A percentile compares a stretch with the other conserved stretches of the same genome.
phyloP scores from a whole-genome alignment of 306 rosid species.

The Rosa chinensis region DNA sequence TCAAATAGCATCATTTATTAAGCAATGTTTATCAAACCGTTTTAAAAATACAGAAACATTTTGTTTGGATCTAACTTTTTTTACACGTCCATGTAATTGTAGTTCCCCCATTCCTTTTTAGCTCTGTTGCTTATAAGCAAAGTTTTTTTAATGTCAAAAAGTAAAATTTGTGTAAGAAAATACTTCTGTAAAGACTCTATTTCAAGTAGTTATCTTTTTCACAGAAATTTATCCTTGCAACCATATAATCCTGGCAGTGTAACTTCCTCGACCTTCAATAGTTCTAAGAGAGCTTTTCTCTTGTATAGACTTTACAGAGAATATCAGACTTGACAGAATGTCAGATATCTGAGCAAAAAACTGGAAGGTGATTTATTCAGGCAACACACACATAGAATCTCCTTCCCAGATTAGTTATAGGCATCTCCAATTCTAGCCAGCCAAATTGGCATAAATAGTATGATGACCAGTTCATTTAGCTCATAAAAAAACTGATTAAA shows the following conservation, averaged over 20 bases:
- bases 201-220: not conserved
- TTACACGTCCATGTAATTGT: not conserved
- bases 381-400: not conserved
- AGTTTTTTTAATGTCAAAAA: not conserved
- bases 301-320: not conserved
- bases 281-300: not conserved
- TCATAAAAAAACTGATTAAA: too few relatives aligned
- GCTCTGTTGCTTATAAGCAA: not conserved
- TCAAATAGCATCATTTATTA: not conserved
- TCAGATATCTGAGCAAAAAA: not conserved
- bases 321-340: not conserved
- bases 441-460: not conserved
- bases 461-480: not conserved
- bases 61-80: not conserved
- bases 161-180: not conserved
- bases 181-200: not conserved
- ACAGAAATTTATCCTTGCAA: not conserved
- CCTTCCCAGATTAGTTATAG: not conserved
- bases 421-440: slow-evolving; percentile 3
- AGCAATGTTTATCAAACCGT: not conserved
- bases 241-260: not conserved
- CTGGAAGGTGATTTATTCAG: not conserved
- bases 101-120: not conserved
- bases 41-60: not conserved
- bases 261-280: not conserved